Conservation (phyloP, 2,329 filamentous ascomycete species). For the Diaporthe sp. region DNA sequence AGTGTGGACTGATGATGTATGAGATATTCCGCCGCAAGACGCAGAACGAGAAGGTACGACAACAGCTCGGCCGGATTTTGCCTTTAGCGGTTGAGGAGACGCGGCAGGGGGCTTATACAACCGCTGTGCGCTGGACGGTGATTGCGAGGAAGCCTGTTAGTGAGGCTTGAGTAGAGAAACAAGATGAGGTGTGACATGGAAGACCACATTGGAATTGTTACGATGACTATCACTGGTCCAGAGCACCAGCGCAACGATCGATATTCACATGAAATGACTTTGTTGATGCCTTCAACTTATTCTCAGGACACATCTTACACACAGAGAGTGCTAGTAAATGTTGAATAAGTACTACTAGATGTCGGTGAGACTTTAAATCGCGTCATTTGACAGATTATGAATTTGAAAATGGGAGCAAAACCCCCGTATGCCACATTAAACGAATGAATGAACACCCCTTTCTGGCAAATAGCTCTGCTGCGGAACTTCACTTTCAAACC, state of each 20-base stretch:
- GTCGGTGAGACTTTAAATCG: background rate
- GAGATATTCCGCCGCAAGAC: slow-evolving; percentile 45
- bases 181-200: background rate
- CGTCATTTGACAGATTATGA: background rate
- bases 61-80: slow-evolving; percentile 39
- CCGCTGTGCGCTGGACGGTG: slow-evolving; percentile 27
- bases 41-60: slow-evolving; percentile 41
- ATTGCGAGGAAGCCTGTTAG: slow-evolving; percentile 36
- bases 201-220: no score
- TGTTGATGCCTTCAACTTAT: background rate
- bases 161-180: background rate
- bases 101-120: slow-evolving; percentile 35
- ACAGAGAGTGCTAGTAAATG: background rate
- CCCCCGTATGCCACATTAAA: no score
- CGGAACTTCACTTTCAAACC: accelerated
- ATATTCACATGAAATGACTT: background rate
- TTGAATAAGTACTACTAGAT: background rate
- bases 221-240: no score
- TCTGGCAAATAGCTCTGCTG: background rate
- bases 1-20: slow-evolving; percentile 43
- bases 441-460: no score
- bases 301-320: background rate
- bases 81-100: slow-evolving; percentile 42
- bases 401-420: background rate
- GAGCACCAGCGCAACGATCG: no score